phyloP scores from a whole-genome alignment of 2,329 filamentous ascomycete genomes.

The Pseudocercospora crystallina region DNA sequence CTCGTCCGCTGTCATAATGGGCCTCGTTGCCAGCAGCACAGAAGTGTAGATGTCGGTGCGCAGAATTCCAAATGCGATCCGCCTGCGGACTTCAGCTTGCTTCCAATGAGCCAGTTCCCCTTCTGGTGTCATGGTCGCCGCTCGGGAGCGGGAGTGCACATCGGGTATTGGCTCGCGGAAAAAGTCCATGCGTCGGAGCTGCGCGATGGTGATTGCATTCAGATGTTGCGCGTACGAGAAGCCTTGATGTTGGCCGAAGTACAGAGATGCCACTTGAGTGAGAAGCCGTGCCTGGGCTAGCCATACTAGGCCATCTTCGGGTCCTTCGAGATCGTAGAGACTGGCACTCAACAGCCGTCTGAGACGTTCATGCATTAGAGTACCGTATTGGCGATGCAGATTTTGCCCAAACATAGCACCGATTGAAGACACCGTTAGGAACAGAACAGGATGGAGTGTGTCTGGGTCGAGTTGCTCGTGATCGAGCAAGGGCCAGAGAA shows the following conservation, averaged over 20 bases:
- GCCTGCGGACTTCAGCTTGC: constrained; percentile 8
- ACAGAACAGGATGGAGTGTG: constrained; percentile 17
- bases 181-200: constrained; percentile 19
- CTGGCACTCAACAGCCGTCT: constrained; percentile 17
- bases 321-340: constrained; percentile 18
- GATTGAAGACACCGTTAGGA: constrained; percentile 16
- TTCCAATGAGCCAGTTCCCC: constrained; percentile 7
- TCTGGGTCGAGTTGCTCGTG: constrained; percentile 13
- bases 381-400: constrained; percentile 14
- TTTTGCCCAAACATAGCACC: constrained; percentile 18
- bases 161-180: constrained; percentile 18
- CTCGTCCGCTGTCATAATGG: constrained; percentile 18
- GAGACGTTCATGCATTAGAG: constrained; percentile 17
- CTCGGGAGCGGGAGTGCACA: not conserved
- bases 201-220: constrained; percentile 17
- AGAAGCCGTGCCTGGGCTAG: constrained; percentile 17
- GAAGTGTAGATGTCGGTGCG: constrained; percentile 19
- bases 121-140: constrained; percentile 1
- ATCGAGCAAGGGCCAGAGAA: constrained; percentile 16
- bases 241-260: constrained; percentile 22
- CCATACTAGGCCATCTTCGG: constrained; percentile 15
- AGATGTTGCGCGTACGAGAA: constrained; percentile 22
- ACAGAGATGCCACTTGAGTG: constrained; percentile 18
- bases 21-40: constrained; percentile 16
- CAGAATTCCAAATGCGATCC: constrained; percentile 18